Percentiles rank a stretch among this genome's conserved stretches.
Evolutionary conservation across 1,139 yeast genomes (phyloP).

Genomic region (Candida mesenterica): DNA sequence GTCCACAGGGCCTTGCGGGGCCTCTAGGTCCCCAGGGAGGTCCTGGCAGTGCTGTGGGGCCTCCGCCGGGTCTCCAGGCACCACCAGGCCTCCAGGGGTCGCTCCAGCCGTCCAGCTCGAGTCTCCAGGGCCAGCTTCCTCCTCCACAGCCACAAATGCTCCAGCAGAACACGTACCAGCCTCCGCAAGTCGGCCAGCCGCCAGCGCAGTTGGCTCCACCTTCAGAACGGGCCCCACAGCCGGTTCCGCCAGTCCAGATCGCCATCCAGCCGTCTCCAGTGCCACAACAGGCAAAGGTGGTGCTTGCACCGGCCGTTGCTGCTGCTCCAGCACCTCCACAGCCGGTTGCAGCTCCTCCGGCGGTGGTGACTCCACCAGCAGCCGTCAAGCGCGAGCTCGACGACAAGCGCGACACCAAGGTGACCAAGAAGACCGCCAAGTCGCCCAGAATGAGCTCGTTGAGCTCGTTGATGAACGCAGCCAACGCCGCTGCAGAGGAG

Average conservation of each 20-base stretch:
- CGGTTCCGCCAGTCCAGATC: slow-evolving; percentile 15
- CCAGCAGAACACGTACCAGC: slow-evolving; percentile 21
- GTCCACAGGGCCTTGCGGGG: slow-evolving; percentile 46
- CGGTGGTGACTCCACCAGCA: slow-evolving; percentile 2
- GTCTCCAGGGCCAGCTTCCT: slow-evolving; percentile 20
- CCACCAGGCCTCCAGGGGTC: slow-evolving; percentile 6
- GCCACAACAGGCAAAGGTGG: slow-evolving; percentile 18
- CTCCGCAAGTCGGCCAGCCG: slow-evolving; percentile 13
- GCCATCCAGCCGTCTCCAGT: slow-evolving; percentile 12
- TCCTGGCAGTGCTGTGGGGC: too few species aligned
- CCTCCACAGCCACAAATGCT: slow-evolving; percentile 28
- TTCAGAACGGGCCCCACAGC: slow-evolving; percentile 12
- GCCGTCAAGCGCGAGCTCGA: slow-evolving; percentile 38
- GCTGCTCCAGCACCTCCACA: slow-evolving; percentile 2
- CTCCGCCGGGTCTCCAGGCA: slow-evolving; percentile 19
- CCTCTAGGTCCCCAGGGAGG: slow-evolving; percentile 20
- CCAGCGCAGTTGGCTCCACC: slow-evolving; percentile 18
- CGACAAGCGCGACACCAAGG: slow-evolving; percentile 32
- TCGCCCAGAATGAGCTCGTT: slow-evolving; percentile 19
- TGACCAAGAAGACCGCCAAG: slow-evolving; percentile 16
- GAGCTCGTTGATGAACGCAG: slow-evolving; percentile 33
- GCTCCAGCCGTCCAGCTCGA: slow-evolving; percentile 5
- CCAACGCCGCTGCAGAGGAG: slow-evolving; percentile 17
- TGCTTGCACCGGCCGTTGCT: slow-evolving; percentile 10
- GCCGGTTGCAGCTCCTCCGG: background rate